These are phyloP conservation scores for Cercospora sp. DNA, from an alignment of 2,329 filamentous ascomycete species.

Conservation along the genomic window DNA sequence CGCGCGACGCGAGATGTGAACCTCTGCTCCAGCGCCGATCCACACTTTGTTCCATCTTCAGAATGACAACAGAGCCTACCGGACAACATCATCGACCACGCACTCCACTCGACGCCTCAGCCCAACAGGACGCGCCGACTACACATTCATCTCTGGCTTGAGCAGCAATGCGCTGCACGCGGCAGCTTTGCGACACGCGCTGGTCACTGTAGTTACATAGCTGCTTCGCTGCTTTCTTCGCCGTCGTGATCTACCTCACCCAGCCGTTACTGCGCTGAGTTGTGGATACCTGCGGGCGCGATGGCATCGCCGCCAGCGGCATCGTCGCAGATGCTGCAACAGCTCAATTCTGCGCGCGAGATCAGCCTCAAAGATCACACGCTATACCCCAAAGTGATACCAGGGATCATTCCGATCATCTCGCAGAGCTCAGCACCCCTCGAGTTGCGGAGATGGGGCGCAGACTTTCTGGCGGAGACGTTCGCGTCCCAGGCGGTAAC, in stretches of 20 bases:
- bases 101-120: background rate
- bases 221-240: constrained; percentile 31
- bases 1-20: background rate
- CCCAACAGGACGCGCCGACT: constrained; percentile 1
- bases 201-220: constrained; percentile 31
- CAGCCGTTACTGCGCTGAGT: constrained; percentile 13
- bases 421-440: constrained; percentile 66
- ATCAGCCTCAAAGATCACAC: constrained; percentile 83
- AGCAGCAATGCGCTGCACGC: constrained; percentile 21
- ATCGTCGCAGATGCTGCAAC: constrained; percentile 70
- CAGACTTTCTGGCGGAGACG: constrained; percentile 92
- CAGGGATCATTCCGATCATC: constrained; percentile 90
- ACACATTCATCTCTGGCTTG: background rate
- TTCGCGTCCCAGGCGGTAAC: constrained; percentile 88
- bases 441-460: constrained; percentile 90
- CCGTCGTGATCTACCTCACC: constrained; percentile 27
- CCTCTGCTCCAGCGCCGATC: background rate
- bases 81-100: background rate
- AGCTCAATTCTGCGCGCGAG: constrained; percentile 86
- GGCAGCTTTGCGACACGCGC: constrained; percentile 15
- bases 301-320: constrained; percentile 29
- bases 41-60: background rate
- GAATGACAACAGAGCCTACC: background rate
- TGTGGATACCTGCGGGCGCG: constrained; percentile 16
- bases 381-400: constrained; percentile 89